A percentile compares a stretch with the other conserved stretches of the same genome.
phyloP scores from a whole-genome alignment of 805 yeast species.

The Cyberlindnera saturnus region DNA sequence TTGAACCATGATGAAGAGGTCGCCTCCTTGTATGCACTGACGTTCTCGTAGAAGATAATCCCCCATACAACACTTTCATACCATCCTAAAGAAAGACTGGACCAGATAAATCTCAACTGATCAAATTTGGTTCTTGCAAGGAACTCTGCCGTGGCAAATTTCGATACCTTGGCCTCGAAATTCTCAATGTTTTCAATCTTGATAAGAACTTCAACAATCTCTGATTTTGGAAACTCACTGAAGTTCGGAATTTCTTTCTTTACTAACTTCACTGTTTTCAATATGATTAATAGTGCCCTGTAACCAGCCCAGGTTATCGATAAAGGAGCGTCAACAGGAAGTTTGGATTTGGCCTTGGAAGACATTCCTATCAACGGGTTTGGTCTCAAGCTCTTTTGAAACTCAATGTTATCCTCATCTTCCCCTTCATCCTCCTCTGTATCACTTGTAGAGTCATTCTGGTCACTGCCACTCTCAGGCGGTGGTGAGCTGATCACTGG shows the following conservation, averaged over 20 bases:
- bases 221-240: constrained; percentile 16
- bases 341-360: constrained; percentile 44
- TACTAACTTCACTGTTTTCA: constrained; percentile 28
- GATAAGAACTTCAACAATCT: constrained; percentile 29
- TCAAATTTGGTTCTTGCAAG: constrained; percentile 37
- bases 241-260: constrained; percentile 26
- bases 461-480: constrained; percentile 2
- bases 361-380: constrained; percentile 59
- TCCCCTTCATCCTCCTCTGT: constrained; percentile 8
- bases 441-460: constrained; percentile 2
- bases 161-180: constrained; percentile 19
- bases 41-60: constrained; percentile 36
- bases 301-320: constrained; percentile 51
- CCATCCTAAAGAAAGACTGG: constrained; percentile 64
- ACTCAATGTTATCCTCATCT: constrained; percentile 13
- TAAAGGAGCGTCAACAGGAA: constrained; percentile 44
- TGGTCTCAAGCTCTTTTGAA: constrained; percentile 40
- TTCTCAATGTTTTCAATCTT: constrained; percentile 34
- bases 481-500: constrained; percentile 1
- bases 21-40: constrained; percentile 7
- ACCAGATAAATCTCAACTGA: constrained; percentile 57
- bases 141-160: constrained; percentile 33
- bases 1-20: constrained; percentile 20
- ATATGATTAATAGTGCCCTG: constrained; percentile 34
- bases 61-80: constrained; percentile 64